These are phyloP conservation scores for Colletotrichum destructivum DNA, from an alignment of 2,329 filamentous ascomycete species.

Conservation along the genomic window DNA sequence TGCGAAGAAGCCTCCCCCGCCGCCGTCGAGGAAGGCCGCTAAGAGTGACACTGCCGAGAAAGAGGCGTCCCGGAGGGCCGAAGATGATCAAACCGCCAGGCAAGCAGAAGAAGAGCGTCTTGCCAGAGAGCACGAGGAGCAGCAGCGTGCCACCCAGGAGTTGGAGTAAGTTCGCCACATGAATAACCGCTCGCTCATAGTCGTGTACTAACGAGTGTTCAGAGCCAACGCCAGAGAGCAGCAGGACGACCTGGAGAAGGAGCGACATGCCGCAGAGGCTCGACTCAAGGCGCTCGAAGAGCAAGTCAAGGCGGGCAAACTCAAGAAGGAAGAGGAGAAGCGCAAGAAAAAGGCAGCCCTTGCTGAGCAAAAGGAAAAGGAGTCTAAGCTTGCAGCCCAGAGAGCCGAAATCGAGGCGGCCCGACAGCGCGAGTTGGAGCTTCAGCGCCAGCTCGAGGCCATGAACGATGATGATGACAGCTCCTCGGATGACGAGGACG, in stretches of 20 bases:
- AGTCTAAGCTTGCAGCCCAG: conserved; percentile 85
- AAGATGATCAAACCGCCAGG: conserved; percentile 69
- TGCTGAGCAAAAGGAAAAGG: conserved; percentile 90
- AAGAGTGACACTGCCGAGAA: conserved; percentile 73
- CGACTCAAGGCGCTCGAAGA: conserved; percentile 93
- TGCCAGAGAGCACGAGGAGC: conserved; percentile 80
- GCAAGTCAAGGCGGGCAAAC: conserved; percentile 91
- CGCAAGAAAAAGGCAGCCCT: conserved; percentile 89
- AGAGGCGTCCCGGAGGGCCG: conserved; percentile 68
- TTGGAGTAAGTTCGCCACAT: conserved; percentile 80
- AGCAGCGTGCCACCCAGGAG: conserved; percentile 79
- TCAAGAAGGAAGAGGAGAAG: conserved; percentile 98
- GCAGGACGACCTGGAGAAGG: conserved; percentile 84
- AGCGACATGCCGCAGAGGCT: conserved; percentile 85
- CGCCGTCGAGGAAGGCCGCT: conserved; percentile 81
- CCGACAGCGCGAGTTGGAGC: conserved; percentile 88
- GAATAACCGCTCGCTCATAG: conserved; percentile 39
- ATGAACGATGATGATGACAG: conserved; percentile 80
- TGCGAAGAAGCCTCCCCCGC: conserved; percentile 80
- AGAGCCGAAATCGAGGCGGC: conserved; percentile 94
- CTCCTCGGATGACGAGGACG: conserved; percentile 85
- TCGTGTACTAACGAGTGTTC: conserved; percentile 48
- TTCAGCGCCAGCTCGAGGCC: conserved; percentile 87
- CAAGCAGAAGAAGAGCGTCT: conserved; percentile 77
- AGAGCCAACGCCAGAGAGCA: conserved; percentile 82